Evolutionary conservation across 805 yeast genomes (phyloP), one percentile per base, ranked within the genome.

Genomic region (Torulaspora indica): DNA sequence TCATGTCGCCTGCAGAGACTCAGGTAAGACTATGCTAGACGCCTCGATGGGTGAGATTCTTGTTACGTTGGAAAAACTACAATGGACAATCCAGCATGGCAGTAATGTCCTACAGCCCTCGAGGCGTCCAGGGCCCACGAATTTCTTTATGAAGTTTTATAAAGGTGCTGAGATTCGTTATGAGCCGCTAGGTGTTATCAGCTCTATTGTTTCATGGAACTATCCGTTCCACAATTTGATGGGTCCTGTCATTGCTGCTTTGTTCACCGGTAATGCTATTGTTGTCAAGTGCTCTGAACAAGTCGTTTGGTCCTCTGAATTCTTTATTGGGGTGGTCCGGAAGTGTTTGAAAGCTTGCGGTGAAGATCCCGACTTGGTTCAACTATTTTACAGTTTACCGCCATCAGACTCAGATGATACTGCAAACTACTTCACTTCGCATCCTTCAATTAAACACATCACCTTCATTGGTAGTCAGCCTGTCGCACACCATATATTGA

Each of bases 381-480:
- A 93, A 66, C 70, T 91, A 46, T 82, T 86, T 31, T 85, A 85
- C 57, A 85, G 96, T 59, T 84, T 88, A 77, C 95, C 97, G 14
- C 82, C 83, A 49, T 45, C 48, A 25, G 49, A 41, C 10, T 40
- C 34, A 35, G 61, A 59, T 40, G 51, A 61, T 27, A 48, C 63
- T n/a, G 96, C 96, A 3, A 91, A 88, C 58, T 73, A 83, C 57
- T 81, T 93, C 57, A 84, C 96, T 1, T 74, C 87, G 2, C 95
- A 93, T 60, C 82, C 85, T 1, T 86, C 82, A 0, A 70, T 93
- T 45, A 75, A 81, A 28, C 98, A 93, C 65, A 78, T 93, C 51
- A 93, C 98, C 0, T 93, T 93, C 59, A 93, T 93, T 58, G 98
- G 98, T 4, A 86, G 96, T n/a, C 79, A 85, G 50, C 90, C 91